Percentiles rank a stretch among this genome's conserved stretches.
Conservation (phyloP, 208 protist species). For the Angomonas deanei region DNA sequence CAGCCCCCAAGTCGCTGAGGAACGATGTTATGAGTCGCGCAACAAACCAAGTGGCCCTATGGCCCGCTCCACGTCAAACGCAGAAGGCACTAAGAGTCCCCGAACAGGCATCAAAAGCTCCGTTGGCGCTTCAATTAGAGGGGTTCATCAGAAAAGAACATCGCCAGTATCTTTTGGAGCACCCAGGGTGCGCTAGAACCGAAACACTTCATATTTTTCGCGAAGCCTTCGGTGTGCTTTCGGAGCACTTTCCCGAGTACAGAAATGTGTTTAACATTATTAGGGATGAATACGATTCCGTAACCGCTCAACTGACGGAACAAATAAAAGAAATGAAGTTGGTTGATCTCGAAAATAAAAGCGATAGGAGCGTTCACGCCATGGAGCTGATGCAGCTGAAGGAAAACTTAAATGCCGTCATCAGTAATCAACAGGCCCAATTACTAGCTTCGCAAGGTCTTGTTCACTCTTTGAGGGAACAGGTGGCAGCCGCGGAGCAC, state of each 20-base stretch:
- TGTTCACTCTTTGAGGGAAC: slow-evolving; percentile 65
- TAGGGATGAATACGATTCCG: slow-evolving; percentile 80
- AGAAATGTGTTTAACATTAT: slow-evolving; percentile 62
- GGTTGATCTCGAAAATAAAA: slow-evolving; percentile 65
- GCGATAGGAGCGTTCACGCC: slow-evolving; percentile 55
- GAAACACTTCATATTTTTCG: slow-evolving; percentile 82
- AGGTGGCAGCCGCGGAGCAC: slow-evolving; percentile 63
- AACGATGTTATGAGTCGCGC: no score
- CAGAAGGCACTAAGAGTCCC: background rate
- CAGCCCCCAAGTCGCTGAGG: no score
- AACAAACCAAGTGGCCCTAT: slow-evolving; percentile 3
- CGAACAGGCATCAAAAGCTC: slow-evolving; percentile 36
- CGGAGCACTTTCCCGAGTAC: slow-evolving; percentile 85
- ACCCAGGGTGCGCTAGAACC: slow-evolving; percentile 46
- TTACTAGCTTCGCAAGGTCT: slow-evolving; percentile 61
- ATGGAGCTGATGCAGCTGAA: slow-evolving; percentile 77
- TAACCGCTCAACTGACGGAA: slow-evolving; percentile 40
- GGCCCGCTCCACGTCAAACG: background rate
- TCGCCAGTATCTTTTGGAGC: slow-evolving; percentile 55
- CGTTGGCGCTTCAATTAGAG: slow-evolving; percentile 76
- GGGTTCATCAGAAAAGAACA: slow-evolving; percentile 79
- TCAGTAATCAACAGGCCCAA: slow-evolving; percentile 84
- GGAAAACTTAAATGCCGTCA: slow-evolving; percentile 68
- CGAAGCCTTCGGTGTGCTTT: slow-evolving; percentile 69
- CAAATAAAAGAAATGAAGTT: slow-evolving; percentile 45